Evolutionary conservation across 805 yeast genomes (phyloP).

Genomic region (Metahyphopichia silvanorum): DNA sequence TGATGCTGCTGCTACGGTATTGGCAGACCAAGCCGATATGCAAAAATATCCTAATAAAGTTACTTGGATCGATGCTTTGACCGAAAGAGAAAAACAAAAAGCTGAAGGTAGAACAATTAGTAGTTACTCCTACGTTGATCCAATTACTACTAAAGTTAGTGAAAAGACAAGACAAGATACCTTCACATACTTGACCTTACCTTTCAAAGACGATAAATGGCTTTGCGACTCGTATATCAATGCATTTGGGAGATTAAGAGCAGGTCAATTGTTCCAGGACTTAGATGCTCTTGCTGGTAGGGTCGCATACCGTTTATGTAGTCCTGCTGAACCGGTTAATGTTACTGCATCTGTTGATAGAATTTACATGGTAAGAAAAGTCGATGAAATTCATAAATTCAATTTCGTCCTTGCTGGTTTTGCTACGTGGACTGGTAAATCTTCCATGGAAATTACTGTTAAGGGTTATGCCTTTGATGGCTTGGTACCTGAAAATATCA

Average conservation of each 20-base stretch:
- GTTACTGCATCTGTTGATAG: conserved; percentile 95
- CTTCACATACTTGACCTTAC: conserved; percentile 64
- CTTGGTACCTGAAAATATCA: conserved; percentile 48
- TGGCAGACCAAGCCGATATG: conserved; percentile 58
- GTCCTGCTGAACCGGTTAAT: conserved; percentile 94
- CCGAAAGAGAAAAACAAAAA: conserved; percentile 65
- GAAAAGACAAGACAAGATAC: conserved; percentile 80
- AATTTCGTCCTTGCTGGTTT: conserved; percentile 86
- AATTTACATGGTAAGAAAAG: conserved; percentile 78
- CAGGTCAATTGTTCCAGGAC: conserved; percentile 93
- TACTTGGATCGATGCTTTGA: conserved; percentile 85
- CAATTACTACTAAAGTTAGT: conserved; percentile 64
- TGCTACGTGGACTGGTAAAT: conserved; percentile 91
- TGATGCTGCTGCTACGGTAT: conserved; percentile 70
- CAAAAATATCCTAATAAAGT: conserved; percentile 45
- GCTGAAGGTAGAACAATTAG: conserved; percentile 73
- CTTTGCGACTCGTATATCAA: conserved; percentile 84
- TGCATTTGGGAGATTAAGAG: conserved; percentile 86
- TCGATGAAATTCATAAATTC: conserved; percentile 71
- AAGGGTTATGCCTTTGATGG: conserved; percentile 77
- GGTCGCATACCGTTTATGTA: conserved; percentile 86
- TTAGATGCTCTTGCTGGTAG: conserved; percentile 92
- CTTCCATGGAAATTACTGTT: conserved; percentile 93
- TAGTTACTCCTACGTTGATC: conserved; percentile 67
- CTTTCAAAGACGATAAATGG: conserved; percentile 81